Evolutionary conservation across 352 stramenopile species (phyloP).

Genomic region (Pythium chondricola): DNA sequence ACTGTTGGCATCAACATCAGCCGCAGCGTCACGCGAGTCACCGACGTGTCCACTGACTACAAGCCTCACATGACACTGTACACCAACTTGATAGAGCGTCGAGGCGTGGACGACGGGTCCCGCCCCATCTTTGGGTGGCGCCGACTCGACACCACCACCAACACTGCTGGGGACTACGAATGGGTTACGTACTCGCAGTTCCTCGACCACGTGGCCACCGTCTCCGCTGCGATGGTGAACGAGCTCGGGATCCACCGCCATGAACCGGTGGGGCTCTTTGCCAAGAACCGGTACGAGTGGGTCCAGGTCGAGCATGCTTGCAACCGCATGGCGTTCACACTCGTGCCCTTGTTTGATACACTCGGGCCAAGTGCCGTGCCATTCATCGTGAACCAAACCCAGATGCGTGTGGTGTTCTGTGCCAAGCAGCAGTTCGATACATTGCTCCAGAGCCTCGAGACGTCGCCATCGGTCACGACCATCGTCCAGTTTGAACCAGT

Average conservation of each 20-base stretch:
- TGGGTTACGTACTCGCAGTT: slow-evolving; percentile 64
- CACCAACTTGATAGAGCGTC: slow-evolving; percentile 35
- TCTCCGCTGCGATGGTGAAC: slow-evolving; percentile 33
- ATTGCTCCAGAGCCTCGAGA: slow-evolving; percentile 36
- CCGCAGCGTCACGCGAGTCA: slow-evolving; percentile 14
- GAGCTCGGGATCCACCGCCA: slow-evolving; percentile 28
- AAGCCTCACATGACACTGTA: slow-evolving; percentile 46
- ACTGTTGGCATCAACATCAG: slow-evolving; percentile 11
- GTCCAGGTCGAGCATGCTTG: slow-evolving; percentile 49
- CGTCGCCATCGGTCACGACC: slow-evolving; percentile 45
- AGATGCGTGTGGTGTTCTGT: slow-evolving; percentile 68
- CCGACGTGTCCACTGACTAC: slow-evolving; percentile 22
- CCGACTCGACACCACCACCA: slow-evolving; percentile 27
- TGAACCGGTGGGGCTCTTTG: slow-evolving; percentile 62
- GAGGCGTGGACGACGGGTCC: slow-evolving; percentile 39
- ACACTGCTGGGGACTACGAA: slow-evolving; percentile 32
- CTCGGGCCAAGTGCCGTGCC: slow-evolving; percentile 57
- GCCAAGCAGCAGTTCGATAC: slow-evolving; percentile 46
- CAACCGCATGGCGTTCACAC: slow-evolving; percentile 62
- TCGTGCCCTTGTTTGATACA: slow-evolving; percentile 81
- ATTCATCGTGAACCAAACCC: slow-evolving; percentile 74
- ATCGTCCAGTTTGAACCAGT: slow-evolving; percentile 53
- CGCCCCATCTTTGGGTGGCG: slow-evolving; percentile 54
- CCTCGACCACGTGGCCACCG: slow-evolving; percentile 34
- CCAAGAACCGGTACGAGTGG: slow-evolving; percentile 71